phyloP scores from a whole-genome alignment of 768 basidiomycete species.

The Suillus bovinus region DNA sequence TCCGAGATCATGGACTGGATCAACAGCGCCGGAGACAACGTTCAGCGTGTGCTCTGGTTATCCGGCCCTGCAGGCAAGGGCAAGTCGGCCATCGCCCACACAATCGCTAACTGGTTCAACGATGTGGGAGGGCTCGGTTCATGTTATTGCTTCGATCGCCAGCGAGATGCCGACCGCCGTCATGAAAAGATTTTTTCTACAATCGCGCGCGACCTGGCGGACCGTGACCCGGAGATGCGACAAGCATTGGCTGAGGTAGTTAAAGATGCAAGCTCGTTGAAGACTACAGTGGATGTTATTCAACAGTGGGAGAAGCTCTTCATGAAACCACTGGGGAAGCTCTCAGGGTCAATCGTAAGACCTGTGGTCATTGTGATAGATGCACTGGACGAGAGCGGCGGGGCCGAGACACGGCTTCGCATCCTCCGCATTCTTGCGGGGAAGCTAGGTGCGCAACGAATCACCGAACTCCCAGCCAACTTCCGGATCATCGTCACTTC shows the following conservation, averaged over 20 bases:
- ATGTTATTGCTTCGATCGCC: too few species aligned
- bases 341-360: constrained; percentile 10
- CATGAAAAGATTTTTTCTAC: constrained; percentile 17
- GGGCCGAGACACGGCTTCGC: constrained; percentile 12
- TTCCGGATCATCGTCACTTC: constrained; percentile 14
- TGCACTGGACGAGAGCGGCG: constrained; percentile 20
- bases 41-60: too few species aligned
- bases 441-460: background rate
- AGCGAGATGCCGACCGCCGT: constrained; percentile 4
- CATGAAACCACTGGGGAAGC: constrained; percentile 10
- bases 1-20: too few species aligned
- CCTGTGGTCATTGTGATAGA: constrained; percentile 28
- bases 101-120: too few species aligned
- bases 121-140: too few species aligned
- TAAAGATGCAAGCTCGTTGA: background rate
- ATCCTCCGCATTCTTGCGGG: constrained; percentile 11
- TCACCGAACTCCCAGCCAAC: constrained; percentile 7
- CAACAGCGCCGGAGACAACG: too few species aligned
- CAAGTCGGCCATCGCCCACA: too few species aligned
- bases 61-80: too few species aligned
- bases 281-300: background rate
- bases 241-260: background rate
- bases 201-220: constrained; percentile 5
- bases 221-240: background rate
- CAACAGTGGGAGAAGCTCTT: constrained; percentile 20